These are phyloP conservation scores for Vaccinium corymbosum DNA, from an alignment of 148 eudicot species.

Conservation along the genomic window DNA sequence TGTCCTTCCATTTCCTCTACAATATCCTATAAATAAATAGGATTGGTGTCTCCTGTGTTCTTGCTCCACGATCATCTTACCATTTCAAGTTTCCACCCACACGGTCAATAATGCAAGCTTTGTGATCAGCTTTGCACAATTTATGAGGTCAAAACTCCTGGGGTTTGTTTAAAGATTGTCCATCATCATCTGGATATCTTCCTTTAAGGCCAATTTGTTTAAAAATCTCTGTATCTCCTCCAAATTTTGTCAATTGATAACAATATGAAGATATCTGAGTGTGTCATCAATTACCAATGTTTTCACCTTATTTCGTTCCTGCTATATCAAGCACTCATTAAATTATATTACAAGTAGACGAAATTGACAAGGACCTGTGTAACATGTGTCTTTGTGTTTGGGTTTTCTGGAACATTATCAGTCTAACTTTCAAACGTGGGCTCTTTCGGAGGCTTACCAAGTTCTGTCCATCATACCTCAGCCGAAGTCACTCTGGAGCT, in stretches of 20 bases:
- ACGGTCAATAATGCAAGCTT: background rate
- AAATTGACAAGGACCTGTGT: background rate
- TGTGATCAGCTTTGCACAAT: background rate
- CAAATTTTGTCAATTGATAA: background rate
- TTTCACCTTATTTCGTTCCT: background rate
- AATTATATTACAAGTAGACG: background rate
- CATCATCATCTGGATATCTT: background rate
- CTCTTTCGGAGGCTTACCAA: conserved; percentile 2
- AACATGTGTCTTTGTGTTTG: background rate
- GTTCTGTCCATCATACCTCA: background rate
- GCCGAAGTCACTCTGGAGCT: background rate
- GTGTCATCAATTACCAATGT: background rate
- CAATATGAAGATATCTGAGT: background rate
- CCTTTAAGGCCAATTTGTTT: background rate
- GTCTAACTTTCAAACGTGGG: background rate
- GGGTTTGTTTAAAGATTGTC: background rate
- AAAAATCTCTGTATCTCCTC: background rate
- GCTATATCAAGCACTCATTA: background rate
- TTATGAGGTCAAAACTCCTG: background rate
- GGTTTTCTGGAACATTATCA: background rate
- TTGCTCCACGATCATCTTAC: conserved; percentile 1
- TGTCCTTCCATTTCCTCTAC: background rate
- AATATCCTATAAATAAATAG: background rate
- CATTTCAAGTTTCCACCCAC: background rate
- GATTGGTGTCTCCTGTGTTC: background rate